phyloP scores from a whole-genome alignment of 768 basidiomycete species.

The Termitomyces sp. region DNA sequence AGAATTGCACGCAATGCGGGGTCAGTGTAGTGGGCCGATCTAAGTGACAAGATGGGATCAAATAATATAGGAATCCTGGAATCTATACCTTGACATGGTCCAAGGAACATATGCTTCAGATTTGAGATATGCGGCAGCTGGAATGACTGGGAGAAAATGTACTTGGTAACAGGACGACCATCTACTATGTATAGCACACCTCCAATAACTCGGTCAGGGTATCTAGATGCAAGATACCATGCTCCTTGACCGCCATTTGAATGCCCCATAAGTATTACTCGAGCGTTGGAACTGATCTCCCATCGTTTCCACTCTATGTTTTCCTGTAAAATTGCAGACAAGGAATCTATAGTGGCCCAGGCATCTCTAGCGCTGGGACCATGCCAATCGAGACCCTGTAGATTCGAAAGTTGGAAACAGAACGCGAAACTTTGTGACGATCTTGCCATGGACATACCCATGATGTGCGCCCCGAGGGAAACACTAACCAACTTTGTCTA shows the following conservation, averaged over 20 bases:
- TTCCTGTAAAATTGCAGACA: slow-evolving; percentile 38
- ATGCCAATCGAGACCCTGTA: slow-evolving; percentile 88
- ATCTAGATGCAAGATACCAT: slow-evolving; percentile 73
- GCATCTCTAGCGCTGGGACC: slow-evolving; percentile 73
- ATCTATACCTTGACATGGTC: slow-evolving; percentile 48
- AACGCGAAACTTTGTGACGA: not conserved
- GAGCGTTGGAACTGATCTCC: slow-evolving; percentile 29
- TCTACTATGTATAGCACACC: slow-evolving; percentile 27
- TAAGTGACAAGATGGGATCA: slow-evolving; percentile 14
- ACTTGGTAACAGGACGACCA: not conserved
- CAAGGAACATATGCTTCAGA: slow-evolving; percentile 83
- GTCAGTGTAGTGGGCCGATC: slow-evolving; percentile 74
- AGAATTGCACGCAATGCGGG: slow-evolving; percentile 68
- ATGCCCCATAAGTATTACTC: slow-evolving; percentile 75
- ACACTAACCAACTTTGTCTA: slow-evolving; percentile 62
- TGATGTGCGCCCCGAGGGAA: slow-evolving; percentile 78
- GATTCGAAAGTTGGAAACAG: not conserved
- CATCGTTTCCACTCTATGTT: slow-evolving; percentile 34
- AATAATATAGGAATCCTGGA: not conserved
- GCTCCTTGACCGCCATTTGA: slow-evolving; percentile 92
- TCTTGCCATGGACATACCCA: slow-evolving; percentile 49
- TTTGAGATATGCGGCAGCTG: slow-evolving; percentile 81
- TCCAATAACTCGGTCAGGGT: slow-evolving; percentile 68
- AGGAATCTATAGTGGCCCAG: slow-evolving; percentile 55
- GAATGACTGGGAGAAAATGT: slow-evolving; percentile 42